A percentile compares a stretch with the other conserved stretches of the same genome.
These are phyloP conservation scores for Caryopteris hybrid DNA, from an alignment of 305 asterid species.

Conservation along the genomic window DNA sequence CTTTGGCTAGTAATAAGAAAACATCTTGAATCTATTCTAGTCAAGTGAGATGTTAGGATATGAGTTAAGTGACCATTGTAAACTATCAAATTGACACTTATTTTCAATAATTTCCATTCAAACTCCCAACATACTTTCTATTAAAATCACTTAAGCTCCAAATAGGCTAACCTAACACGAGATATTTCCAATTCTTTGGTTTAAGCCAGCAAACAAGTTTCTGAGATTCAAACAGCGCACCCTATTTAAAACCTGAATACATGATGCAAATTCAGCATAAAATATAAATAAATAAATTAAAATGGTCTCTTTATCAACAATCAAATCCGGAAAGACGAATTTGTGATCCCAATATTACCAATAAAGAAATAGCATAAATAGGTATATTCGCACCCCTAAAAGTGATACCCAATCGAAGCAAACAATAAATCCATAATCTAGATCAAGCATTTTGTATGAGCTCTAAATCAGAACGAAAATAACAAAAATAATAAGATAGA, in stretches of 20 bases:
- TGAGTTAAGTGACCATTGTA: not conserved
- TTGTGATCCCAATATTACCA: constrained; percentile 1
- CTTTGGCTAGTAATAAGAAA: not conserved
- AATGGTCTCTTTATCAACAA: not conserved
- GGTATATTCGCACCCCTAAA: not conserved
- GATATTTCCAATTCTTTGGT: not conserved
- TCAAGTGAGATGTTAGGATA: not conserved
- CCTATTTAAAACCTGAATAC: not conserved
- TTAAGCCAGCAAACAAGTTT: not conserved
- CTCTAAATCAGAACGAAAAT: not conserved
- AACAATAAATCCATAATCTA: not conserved
- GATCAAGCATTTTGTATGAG: not conserved
- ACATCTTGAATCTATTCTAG: not conserved
- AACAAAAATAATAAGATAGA: not conserved
- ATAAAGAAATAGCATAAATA: not conserved
- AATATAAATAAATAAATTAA: not conserved
- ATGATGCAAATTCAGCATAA: not conserved
- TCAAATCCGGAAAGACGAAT: not conserved
- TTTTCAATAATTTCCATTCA: not conserved
- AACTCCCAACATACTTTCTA: not conserved
- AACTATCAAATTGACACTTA: not conserved
- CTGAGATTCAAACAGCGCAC: not conserved
- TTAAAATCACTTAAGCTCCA: not conserved
- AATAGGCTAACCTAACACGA: not conserved
- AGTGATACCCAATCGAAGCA: not conserved